Evolutionary conservation across 1,139 yeast species (phyloP).

Genomic region (Wickerhamiella infanticola): DNA sequence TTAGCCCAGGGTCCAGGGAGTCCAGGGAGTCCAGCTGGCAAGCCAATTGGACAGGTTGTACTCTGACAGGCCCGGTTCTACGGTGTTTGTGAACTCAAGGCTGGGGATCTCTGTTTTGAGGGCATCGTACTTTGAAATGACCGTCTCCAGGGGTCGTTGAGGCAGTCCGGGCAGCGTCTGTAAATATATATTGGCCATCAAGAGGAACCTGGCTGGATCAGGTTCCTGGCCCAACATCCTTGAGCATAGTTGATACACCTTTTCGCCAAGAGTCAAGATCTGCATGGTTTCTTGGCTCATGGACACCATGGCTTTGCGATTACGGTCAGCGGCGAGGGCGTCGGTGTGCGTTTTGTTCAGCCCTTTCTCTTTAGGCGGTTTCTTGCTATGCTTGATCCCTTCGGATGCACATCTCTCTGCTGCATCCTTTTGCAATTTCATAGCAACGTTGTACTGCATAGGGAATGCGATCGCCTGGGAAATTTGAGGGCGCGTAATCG

Average conservation of each 20-base stretch:
- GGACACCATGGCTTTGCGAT: conserved; percentile 29
- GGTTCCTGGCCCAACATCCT: not conserved
- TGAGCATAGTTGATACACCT: conserved; percentile 20
- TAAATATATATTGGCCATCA: conserved; percentile 13
- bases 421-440: conserved; percentile 24
- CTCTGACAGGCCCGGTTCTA: not conserved
- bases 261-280: conserved; percentile 32
- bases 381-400: conserved; percentile 21
- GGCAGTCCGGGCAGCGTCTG: conserved; percentile 10
- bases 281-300: conserved; percentile 39
- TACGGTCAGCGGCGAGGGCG: conserved; percentile 32
- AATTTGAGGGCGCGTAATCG: conserved; percentile 46
- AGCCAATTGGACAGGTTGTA: conserved; percentile 3
- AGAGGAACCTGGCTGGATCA: conserved; percentile 8
- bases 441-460: conserved; percentile 68
- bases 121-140: conserved; percentile 1
- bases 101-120: not conserved
- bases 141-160: conserved; percentile 7
- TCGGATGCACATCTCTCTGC: conserved; percentile 19
- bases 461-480: conserved; percentile 57
- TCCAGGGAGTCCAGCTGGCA: conserved; percentile 6
- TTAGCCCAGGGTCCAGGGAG: conserved; percentile 1
- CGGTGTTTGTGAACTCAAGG: not conserved
- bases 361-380: conserved; percentile 5
- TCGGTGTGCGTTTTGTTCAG: conserved; percentile 23